Evolutionary conservation across 2,329 filamentous ascomycete species (phyloP), one percentile per base, ranked within the genome.

Genomic region (Annulohypoxylon truncatum): DNA sequence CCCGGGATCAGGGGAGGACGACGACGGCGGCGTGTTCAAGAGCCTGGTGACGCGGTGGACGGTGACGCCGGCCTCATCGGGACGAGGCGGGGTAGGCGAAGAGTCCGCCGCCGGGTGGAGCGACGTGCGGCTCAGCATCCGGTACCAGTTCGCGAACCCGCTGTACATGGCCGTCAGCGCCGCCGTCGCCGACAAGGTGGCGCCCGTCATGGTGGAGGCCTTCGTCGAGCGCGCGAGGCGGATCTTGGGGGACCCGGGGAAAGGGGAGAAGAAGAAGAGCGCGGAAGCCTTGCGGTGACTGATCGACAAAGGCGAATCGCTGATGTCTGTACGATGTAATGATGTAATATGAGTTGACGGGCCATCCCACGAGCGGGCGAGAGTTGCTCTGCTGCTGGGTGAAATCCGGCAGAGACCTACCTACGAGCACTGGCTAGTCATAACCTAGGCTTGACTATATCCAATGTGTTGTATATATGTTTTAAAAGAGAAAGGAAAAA

Each of bases 81-180:
- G 77, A 64, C 28, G 77, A 64, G 78, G 80, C 77, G 47, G 67
- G 77, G 64, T 72, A 71, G 61, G 74, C 77, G 46, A 51, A n/a
- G n/a, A n/a, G n/a, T n/a, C n/a, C n/a, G n/a, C n/a, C n/a, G 44
- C 70, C 60, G 76, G 84, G 28, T 84, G 84, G 80, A 96, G 93
- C 3, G 87, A 92, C 73, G 93, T 98, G 12, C 84, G 87, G 72
- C 80, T 99, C 71, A 83, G 85, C 61, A 90, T 99, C 72, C 87
- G 90, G 68, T 97, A 94, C 77, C 88, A 90, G 78, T 97, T 99
- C 77, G 85, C 88, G 72, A 98, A 94, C 79, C 93, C 94, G n/a
- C 78, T 97, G 61, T 96, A 97, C 81, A 90, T 89, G 42, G 89
- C 92, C 18, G 83, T 97, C 76, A 96, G 94, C 77, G 86, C 89